These are phyloP conservation scores for Phanerochaete carnosa DNA, from an alignment of 768 basidiomycete genomes.

Conservation along the genomic window DNA sequence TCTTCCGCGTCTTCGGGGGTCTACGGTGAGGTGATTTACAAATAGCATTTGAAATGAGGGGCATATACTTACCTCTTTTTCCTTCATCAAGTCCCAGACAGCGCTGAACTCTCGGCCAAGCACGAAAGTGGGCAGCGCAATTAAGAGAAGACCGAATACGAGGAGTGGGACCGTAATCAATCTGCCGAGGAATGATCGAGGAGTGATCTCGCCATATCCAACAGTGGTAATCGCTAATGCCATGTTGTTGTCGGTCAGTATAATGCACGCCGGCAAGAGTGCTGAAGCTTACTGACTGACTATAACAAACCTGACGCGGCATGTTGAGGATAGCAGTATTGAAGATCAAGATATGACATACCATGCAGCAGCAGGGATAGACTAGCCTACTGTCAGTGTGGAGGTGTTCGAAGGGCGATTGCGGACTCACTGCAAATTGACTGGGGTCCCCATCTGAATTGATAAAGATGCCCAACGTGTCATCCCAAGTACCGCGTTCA, in stretches of 20 bases:
- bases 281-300: constrained; percentile 54
- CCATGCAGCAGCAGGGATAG: constrained; percentile 78
- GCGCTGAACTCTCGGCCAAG: constrained; percentile 88
- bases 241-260: background rate
- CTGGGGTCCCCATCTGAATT: constrained; percentile 83
- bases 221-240: constrained; percentile 80
- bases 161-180: constrained; percentile 84
- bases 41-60: background rate
- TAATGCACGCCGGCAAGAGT: background rate
- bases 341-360: constrained; percentile 34
- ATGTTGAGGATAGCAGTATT: constrained; percentile 11
- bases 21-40: background rate
- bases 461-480: constrained; percentile 72
- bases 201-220: constrained; percentile 90
- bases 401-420: background rate
- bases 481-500: constrained; percentile 90
- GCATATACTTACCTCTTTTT: constrained; percentile 34
- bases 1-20: background rate
- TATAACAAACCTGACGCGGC: constrained; percentile 56
- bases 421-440: constrained; percentile 57
- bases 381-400: constrained; percentile 29
- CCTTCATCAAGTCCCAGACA: constrained; percentile 83
- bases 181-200: constrained; percentile 83
- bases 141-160: constrained; percentile 81
- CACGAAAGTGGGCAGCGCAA: constrained; percentile 90